These are phyloP conservation scores for Fusarium musae DNA, from an alignment of 2,329 filamentous ascomycete genomes.

Conservation along the genomic window DNA sequence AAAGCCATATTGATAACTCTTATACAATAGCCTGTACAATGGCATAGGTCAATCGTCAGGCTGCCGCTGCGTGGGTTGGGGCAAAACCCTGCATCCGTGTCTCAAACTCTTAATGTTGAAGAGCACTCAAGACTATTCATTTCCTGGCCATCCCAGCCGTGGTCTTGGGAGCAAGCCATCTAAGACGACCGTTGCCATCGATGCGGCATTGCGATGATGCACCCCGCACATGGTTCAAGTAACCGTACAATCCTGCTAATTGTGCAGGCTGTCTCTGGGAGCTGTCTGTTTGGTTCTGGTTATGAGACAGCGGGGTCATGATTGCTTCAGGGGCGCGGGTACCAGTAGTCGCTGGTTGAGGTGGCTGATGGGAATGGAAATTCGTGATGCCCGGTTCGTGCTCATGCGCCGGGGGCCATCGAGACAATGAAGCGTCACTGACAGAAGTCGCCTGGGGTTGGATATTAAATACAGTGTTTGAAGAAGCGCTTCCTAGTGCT, in stretches of 20 bases:
- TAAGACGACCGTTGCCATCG: background rate
- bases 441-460: background rate
- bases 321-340: background rate
- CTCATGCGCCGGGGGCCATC: background rate
- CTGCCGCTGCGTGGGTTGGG: too few species aligned
- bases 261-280: background rate
- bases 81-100: fast-evolving
- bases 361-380: background rate
- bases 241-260: fast-evolving
- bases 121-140: background rate
- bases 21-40: too few species aligned
- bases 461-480: fast-evolving
- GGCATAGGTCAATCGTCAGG: too few species aligned
- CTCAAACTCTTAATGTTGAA: fast-evolving
- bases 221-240: background rate
- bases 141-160: background rate
- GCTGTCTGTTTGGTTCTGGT: background rate
- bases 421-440: fast-evolving
- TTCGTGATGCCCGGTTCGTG: background rate
- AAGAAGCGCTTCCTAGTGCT: background rate
- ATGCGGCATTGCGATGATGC: background rate
- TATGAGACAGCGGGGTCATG: background rate
- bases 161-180: background rate
- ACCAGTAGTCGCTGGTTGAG: fast-evolving
- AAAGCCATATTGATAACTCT: too few species aligned